Base-by-base conservation (phyloP, 169 alveolate species). In the Cyclospora cayetanensis region DNA sequence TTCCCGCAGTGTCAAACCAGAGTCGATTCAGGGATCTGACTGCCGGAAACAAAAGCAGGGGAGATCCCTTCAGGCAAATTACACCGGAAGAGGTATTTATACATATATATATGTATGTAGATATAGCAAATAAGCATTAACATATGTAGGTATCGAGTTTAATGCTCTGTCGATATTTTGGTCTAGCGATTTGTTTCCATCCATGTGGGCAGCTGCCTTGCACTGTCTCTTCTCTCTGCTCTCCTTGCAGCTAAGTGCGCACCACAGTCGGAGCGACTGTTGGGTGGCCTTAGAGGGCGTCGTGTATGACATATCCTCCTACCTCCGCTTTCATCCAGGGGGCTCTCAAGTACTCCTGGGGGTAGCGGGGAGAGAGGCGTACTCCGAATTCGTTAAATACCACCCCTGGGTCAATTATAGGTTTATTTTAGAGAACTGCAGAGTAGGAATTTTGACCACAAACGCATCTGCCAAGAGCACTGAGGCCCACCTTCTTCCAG, bases 251-350 rank as follows among this genome's bases (percentile, higher is more conserved):
- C 90, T 96, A 18, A 94, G 92, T 4, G 87, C 89, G 92, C 98
- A 96, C 93, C 94, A 93, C 90, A 88, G 68, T 43, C 92, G 89
- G 76, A 66, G 53, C 22, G 96, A 95, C 90, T 83, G 91, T 79
- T 96, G 97, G 96, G 91, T 94, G 35, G 82, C 91, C 46, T 68
- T 96, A 31, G 82, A 93, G 39, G 97, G 95, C n/a, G 93, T 93
- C 41, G 97, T 96, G n/a, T 95, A 88, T 53, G 96, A 96, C 68
- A 89, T 95, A 31, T 93, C 97, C 52, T 31, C 85, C 22, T 96
- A 82, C 53, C 74, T 94, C 35, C 34, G 52, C 22, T 65, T 42
- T 37, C 96, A 91, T n/a, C 96, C 95, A 22, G 95, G 96, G 25
- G 95, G 95, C 0, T 25, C 91, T 29, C 27, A 52, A 25, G 29